Base-by-base conservation (phyloP, 345 rosid genomes). In the Fremontodendron californicum region DNA sequence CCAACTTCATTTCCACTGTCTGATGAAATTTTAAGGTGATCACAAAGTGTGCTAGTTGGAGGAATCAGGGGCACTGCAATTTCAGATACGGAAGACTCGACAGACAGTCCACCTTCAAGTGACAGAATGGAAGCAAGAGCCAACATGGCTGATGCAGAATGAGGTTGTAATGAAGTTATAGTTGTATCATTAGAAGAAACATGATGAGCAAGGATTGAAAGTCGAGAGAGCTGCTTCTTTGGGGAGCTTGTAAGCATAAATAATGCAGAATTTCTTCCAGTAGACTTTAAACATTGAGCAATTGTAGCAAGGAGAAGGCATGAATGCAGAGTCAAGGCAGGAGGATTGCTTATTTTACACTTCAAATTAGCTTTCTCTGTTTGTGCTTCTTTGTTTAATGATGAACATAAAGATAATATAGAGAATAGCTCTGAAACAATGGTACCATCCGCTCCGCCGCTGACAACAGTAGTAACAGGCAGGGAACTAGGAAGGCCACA, bases 401-500 rank as follows among this genome's bases (percentile, higher is more conserved):
- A 86, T 74, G 88, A 79, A 74, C 93, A 91, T 3, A 79, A 68
- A 33, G 91, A 90, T 74, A 96, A 79, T 78, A 93, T 71, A 64
- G 92, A 86, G 78, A 93, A 93, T 76, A 93, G 86, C 83, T 93
- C 98, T 8, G 97, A 90, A 69, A 92, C 78, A 80, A 93, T 85
- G n/a, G 97, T 96, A 77, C 96, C 93, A 79, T 96, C 97, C 58
- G 88, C 98, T 80, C 99, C 98, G 13, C 99, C 98, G 79, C 97
- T 93, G 81, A 93, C 92, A 67, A 92, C 79, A 21, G 97, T 92
- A 54, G 93, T 85, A 71, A 84, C 90, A 67, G 97, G 94, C 37
- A 92, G 88, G 79, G 99, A 90, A 82, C 86, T 93, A 79, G 98
- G 95, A 80, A 96, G 84, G 73, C 98, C 99, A 67, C 99, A 96